A percentile compares a stretch with the other conserved stretches of the same genome.
These are phyloP conservation scores for Penicillium rolfsii DNA, from an alignment of 2,329 filamentous ascomycete genomes.

Conservation along the genomic window DNA sequence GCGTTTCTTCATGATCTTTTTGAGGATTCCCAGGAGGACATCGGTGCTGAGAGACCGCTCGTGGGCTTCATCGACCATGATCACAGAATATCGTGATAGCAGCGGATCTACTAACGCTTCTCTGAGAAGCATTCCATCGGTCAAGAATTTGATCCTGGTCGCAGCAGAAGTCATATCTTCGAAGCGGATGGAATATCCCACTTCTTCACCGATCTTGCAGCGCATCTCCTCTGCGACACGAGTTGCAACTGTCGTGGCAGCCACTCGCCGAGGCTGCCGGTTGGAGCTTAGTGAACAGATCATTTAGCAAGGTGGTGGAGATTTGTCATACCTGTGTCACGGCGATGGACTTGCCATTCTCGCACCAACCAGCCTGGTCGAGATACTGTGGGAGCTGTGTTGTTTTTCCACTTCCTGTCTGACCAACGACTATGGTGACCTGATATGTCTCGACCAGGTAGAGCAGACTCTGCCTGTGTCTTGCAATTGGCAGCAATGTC, in stretches of 20 bases:
- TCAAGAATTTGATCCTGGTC: constrained; percentile 92
- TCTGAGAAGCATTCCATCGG: constrained; percentile 85
- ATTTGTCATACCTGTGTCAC: constrained; percentile 78
- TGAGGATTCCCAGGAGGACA: constrained; percentile 82
- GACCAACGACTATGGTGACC: constrained; percentile 86
- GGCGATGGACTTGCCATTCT: constrained; percentile 78
- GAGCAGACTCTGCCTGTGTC: constrained; percentile 75
- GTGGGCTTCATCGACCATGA: constrained; percentile 98
- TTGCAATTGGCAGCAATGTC: constrained; percentile 81
- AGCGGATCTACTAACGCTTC: constrained; percentile 93
- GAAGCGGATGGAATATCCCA: constrained; percentile 89
- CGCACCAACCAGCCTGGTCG: constrained; percentile 85
- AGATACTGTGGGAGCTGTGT: constrained; percentile 94
- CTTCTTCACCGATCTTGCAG: constrained; percentile 84
- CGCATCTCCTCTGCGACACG: constrained; percentile 88
- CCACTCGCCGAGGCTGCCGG: constrained; percentile 78
- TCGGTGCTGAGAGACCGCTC: constrained; percentile 93
- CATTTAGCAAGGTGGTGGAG: background rate
- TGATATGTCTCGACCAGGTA: constrained; percentile 84
- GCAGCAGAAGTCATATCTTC: constrained; percentile 86
- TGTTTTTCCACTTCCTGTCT: constrained; percentile 94
- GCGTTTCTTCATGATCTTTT: constrained; percentile 81
- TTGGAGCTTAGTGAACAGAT: constrained; percentile 10
- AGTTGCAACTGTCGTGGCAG: constrained; percentile 84
- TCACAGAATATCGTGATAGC: constrained; percentile 85